A percentile compares a stretch with the other conserved stretches of the same genome.
These are phyloP conservation scores for Quercus tomentella DNA, from an alignment of 331 rosid genomes.

Conservation along the genomic window DNA sequence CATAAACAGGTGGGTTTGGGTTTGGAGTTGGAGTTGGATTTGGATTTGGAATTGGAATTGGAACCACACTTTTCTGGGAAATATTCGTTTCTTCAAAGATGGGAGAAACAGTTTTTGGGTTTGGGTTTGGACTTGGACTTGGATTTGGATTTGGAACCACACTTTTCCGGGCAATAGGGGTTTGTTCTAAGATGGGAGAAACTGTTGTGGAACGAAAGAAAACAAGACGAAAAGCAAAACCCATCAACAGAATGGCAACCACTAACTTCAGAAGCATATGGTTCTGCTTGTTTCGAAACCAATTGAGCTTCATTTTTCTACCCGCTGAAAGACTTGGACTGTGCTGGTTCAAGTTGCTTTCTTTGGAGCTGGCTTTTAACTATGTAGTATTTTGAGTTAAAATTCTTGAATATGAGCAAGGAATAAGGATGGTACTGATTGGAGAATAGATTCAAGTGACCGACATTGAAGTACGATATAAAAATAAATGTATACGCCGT, in stretches of 20 bases:
- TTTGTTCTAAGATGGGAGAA: constrained; percentile 37
- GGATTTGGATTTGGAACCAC: not conserved
- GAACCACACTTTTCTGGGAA: constrained; percentile 27
- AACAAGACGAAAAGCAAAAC: constrained; percentile 60
- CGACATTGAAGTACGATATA: not conserved
- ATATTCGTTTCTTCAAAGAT: constrained; percentile 19
- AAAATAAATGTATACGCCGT: not conserved
- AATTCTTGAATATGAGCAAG: not conserved
- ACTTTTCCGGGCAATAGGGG: constrained; percentile 44
- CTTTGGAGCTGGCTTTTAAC: not conserved
- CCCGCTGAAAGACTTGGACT: not conserved
- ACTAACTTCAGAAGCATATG: constrained; percentile 40
- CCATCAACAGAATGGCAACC: constrained; percentile 45
- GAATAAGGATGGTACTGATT: not conserved
- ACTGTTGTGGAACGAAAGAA: constrained; percentile 41
- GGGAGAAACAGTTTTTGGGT: constrained; percentile 25
- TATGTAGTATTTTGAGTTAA: not conserved
- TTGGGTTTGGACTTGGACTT: not conserved
- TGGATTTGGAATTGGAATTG: too few relatives aligned
- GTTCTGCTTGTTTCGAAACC: constrained; percentile 39
- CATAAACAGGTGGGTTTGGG: constrained; percentile 16
- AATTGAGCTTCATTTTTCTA: constrained; percentile 53
- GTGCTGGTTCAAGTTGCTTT: not conserved
- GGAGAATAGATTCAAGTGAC: not conserved
- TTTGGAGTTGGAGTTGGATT: not conserved